A percentile compares a stretch with the other conserved stretches of the same genome.
These are phyloP conservation scores for Plasmodium fragile DNA, from an alignment of 169 alveolate species.

Conservation along the genomic window DNA sequence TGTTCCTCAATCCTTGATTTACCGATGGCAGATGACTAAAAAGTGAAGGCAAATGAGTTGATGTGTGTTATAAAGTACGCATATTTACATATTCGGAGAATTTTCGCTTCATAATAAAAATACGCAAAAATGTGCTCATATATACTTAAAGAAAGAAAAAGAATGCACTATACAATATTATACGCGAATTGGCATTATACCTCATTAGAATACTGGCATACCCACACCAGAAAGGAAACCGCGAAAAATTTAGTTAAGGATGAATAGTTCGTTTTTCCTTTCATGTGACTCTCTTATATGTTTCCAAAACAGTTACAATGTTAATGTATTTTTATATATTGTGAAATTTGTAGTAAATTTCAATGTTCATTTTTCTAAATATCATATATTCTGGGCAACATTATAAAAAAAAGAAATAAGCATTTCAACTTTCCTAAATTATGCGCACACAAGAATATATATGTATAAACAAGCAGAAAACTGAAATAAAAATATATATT, in stretches of 20 bases:
- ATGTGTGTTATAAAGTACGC: not conserved
- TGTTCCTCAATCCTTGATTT: not conserved
- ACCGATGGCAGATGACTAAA: not conserved
- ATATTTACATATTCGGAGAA: not conserved
- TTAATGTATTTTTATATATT: not conserved
- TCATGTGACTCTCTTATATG: not conserved
- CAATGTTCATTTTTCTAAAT: not conserved
- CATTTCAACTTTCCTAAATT: not conserved
- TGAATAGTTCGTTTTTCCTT: not conserved
- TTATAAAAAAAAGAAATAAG: not conserved
- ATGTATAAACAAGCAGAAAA: not conserved
- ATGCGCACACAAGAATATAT: not conserved
- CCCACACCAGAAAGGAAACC: constrained; percentile 4
- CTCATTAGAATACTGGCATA: constrained; percentile 6
- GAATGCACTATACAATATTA: not conserved
- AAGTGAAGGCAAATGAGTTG: not conserved
- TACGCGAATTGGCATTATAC: not conserved
- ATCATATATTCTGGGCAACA: not conserved
- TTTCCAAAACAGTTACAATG: not conserved
- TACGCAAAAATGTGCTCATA: not conserved
- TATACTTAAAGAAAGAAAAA: not conserved
- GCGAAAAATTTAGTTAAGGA: not conserved
- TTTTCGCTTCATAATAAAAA: not conserved
- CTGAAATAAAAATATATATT: not conserved
- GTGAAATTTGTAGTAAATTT: not conserved